phyloP scores from a whole-genome alignment of 1,284 basidiomycete genomes.

The Boletus hoseneyae region DNA sequence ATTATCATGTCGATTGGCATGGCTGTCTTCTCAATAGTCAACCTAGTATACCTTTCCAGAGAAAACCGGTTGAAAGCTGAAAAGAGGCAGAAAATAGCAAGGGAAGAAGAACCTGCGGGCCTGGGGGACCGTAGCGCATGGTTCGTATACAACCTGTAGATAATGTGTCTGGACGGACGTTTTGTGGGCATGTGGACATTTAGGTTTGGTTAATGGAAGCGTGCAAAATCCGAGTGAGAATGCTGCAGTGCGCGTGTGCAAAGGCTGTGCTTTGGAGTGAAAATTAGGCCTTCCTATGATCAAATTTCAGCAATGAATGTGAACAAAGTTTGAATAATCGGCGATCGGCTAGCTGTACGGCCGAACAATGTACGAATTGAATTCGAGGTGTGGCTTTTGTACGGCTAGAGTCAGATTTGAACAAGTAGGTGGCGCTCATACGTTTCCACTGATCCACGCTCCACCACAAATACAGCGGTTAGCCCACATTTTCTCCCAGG shows the following conservation, averaged over 20 bases:
- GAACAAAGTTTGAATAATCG: not conserved
- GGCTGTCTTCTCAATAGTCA: slow-evolving; percentile 31
- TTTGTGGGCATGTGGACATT: not conserved
- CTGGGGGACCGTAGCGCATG: slow-evolving; percentile 32
- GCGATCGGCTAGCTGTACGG: not conserved
- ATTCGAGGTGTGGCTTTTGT: not conserved
- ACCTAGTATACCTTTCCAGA: slow-evolving; percentile 26
- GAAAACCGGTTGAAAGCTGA: slow-evolving; percentile 25
- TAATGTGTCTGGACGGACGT: slow-evolving; percentile 1
- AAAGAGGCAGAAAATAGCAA: slow-evolving; percentile 13
- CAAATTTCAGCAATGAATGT: not conserved
- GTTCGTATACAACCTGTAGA: slow-evolving; percentile 30
- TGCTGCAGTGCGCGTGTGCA: not conserved
- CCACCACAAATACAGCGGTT: slow-evolving; percentile 69
- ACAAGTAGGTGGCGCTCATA: slow-evolving; percentile 4
- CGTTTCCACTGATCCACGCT: slow-evolving; percentile 41
- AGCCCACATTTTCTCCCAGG: slow-evolving; percentile 62
- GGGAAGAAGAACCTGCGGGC: slow-evolving; percentile 17
- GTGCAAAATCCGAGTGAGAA: not conserved
- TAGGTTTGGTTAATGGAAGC: not conserved
- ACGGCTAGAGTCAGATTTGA: no score
- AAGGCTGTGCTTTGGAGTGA: not conserved
- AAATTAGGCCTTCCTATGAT: not conserved
- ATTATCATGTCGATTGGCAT: slow-evolving; percentile 37
- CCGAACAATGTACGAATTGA: no score